Evolutionary conservation across 495 filamentous ascomycete species (phyloP), one percentile per base, ranked within the genome.

Genomic region (Margaritispora aquatica): DNA sequence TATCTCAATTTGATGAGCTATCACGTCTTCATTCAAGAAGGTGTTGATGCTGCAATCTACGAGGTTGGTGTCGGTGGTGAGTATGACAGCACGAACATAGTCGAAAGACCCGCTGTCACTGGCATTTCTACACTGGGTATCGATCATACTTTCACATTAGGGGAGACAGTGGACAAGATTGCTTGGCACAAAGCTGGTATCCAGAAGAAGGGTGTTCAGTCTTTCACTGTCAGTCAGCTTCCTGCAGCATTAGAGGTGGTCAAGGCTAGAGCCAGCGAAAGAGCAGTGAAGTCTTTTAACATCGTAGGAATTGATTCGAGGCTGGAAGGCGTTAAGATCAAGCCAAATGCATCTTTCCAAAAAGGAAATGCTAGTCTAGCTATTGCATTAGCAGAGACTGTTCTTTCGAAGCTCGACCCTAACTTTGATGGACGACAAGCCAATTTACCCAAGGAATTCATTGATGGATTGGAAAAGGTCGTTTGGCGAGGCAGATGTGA

Each of bases 141-240:
- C 62, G 95, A 98, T 64, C 94, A 98, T 65, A 83, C 85, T 15
- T 78, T 76, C 17, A 76, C 91, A 68, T 80, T 98, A 29, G 94
- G 94, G 15, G 70, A 81, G 31, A 95, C 94, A 0, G 84, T 96
- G 44, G 88, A 92, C 51, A 80, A 92, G 62, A 98, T 98, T 60
- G 93, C 95, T 2, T 97, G 95, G 94, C 93, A 98, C 67, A 97
- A 98, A 70, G 89, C 82, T 13, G 94, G 94, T 13, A 93, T 97
- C 53, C 87, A 96, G 75, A 98, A 97, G 69, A 23, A 69, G 1
- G 84, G 81, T 0, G 76, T 76, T 11, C 80, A 83, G 9, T 88
- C 83, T 1, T 94, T 96, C 56, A 89, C 87, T 1, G 83, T 88
- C 11, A 82, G 84, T 17, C 94, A 98, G 69, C 74, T 77, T 0